Evolutionary conservation across 352 stramenopile species (phyloP), one percentile per base, ranked within the genome.

Genomic region (Phytophthora pluvialis): DNA sequence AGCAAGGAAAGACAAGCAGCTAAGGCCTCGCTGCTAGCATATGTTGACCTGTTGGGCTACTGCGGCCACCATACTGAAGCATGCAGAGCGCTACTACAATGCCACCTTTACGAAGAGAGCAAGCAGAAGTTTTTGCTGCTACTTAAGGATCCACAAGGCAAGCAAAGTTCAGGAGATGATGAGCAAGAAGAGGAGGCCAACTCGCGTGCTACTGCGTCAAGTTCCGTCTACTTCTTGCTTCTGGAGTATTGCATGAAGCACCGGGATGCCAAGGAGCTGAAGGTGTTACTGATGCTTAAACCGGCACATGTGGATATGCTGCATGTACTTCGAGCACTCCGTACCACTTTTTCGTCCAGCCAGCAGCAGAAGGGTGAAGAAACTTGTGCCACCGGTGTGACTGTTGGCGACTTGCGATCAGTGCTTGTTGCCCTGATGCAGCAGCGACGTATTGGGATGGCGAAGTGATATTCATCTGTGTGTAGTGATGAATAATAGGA

Each of bases 51-150:
- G 35, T 57, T 93, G 21, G 73, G 67, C 28, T 77, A 84, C 38
- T 90, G 77, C 28, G 79, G 73, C 13, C 62, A 80, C 33, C 70
- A 78, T 16, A 43, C 80, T 11, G 86, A 94, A 71, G 83, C 83
- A 1, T 83, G 71, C 45, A 70, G 67, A 44, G 77, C 78, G n/a
- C 64, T 93, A 32, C 70, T 94, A 13, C 67, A 79, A 15, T 89
- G 81, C 12, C 67, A 83, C 39, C 29, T 94, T 31, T 91, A 88
- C 53, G 75, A 91, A 36, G 73, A 83, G 10, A 88, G 83, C 52
- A 78, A 86, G 16, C 57, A 73, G 13, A 76, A 59, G 35, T 60
- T 86, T 1, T 58, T 82, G 36, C 12, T 78, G 16, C 16, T 72
- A 25, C 40, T 74, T 21, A 63, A 67, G 26, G 36, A 60, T 9